A percentile compares a stretch with the other conserved stretches of the same genome.
Evolutionary conservation across 2,329 filamentous ascomycete genomes (phyloP).

Genomic region (Colletotrichum cuscutae): DNA sequence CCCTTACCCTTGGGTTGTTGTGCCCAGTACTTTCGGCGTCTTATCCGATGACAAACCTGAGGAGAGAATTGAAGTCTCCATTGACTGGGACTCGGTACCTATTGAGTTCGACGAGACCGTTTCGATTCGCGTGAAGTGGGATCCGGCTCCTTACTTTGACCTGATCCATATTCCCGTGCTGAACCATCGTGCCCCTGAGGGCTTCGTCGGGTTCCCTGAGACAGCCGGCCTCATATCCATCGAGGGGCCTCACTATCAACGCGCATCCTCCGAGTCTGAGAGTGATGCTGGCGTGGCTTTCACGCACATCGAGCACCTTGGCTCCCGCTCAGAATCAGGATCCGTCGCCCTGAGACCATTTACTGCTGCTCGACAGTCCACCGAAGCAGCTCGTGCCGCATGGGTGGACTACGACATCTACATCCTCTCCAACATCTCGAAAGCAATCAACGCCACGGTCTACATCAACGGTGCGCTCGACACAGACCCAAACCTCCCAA

Average conservation of each 20-base stretch:
- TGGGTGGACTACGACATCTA: conserved; percentile 43
- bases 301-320: conserved; percentile 11
- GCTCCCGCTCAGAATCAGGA: conserved; percentile 31
- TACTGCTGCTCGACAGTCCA: background rate
- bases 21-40: conserved; percentile 11
- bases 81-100: conserved; percentile 56
- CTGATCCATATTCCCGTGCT: conserved; percentile 26
- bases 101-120: conserved; percentile 39
- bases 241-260: conserved; percentile 35
- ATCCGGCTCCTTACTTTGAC: conserved; percentile 29
- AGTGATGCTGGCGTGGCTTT: background rate
- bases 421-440: conserved; percentile 35
- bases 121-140: conserved; percentile 9
- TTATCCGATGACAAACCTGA: conserved; percentile 38
- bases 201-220: conserved; percentile 37
- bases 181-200: conserved; percentile 19
- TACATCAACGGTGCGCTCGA: conserved; percentile 52
- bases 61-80: conserved; percentile 52
- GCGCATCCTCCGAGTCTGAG: background rate
- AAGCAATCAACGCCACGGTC: conserved; percentile 37
- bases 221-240: conserved; percentile 35
- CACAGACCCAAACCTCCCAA: conserved; percentile 55
- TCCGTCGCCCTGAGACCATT: conserved; percentile 26
- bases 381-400: background rate
- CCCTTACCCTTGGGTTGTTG: conserved; percentile 27